These are phyloP conservation scores for Verticillium nonalfalfae DNA, from an alignment of 2,329 filamentous ascomycete species.

Conservation along the genomic window DNA sequence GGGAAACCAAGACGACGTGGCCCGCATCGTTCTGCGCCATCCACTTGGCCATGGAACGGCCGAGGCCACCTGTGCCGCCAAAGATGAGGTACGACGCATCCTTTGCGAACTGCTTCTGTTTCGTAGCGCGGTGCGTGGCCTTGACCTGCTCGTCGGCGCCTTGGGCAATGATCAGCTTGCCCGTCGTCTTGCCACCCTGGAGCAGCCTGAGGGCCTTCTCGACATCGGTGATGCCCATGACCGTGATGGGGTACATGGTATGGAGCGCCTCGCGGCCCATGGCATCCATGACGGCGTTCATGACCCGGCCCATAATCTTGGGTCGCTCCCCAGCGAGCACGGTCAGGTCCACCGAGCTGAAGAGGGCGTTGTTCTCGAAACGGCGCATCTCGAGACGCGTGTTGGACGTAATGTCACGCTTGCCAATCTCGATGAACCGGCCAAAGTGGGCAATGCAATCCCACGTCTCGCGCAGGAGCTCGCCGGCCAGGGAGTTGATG, in stretches of 20 bases:
- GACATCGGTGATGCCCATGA: constrained; percentile 13
- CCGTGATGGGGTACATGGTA: not conserved
- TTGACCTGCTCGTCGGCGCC: constrained; percentile 7
- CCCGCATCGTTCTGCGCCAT: constrained; percentile 42
- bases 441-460: constrained; percentile 11
- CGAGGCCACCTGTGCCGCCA: constrained; percentile 45
- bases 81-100: constrained; percentile 51
- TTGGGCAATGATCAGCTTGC: constrained; percentile 33
- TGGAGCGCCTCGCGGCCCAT: not conserved
- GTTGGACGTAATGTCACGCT: constrained; percentile 20
- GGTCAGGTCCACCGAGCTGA: not conserved
- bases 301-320: not conserved
- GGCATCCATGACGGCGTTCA: not conserved
- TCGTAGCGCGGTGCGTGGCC: not conserved
- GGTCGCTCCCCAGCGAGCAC: constrained; percentile 3
- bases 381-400: constrained; percentile 14
- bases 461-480: constrained; percentile 9
- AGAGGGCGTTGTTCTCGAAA: not conserved
- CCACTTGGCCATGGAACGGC: constrained; percentile 40
- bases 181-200: constrained; percentile 30
- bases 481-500: constrained; percentile 19
- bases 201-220: constrained; percentile 31
- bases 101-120: not conserved
- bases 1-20: constrained; percentile 41
- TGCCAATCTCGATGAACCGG: constrained; percentile 26